Evolutionary conservation across 2,329 filamentous ascomycete genomes (phyloP).

Genomic region (Canariomyces notabilis): DNA sequence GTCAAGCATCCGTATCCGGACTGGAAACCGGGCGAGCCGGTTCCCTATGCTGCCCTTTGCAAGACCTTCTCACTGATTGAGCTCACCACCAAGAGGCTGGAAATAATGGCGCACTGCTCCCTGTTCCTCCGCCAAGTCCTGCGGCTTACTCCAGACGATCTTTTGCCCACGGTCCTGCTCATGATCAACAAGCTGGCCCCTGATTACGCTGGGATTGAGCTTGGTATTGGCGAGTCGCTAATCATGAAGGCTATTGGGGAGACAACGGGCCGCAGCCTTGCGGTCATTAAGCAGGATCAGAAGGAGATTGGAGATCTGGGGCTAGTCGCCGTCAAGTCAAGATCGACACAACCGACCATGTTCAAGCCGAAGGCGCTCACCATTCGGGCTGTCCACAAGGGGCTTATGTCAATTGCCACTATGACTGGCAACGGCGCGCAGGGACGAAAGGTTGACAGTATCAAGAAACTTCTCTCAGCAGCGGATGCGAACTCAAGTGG

Average conservation of each 20-base stretch:
- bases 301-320: conserved; percentile 95
- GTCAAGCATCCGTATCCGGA: conserved; percentile 85
- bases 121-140: conserved; percentile 92
- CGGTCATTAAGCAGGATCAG: conserved; percentile 91
- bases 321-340: conserved; percentile 89
- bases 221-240: conserved; percentile 96
- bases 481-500: conserved; percentile 68
- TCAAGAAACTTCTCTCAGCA: conserved; percentile 93
- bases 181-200: conserved; percentile 99
- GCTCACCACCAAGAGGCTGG: conserved; percentile 84
- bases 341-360: conserved; percentile 94
- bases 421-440: conserved; percentile 83
- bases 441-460: conserved; percentile 82
- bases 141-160: conserved; percentile 78
- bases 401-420: conserved; percentile 82
- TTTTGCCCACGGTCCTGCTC: conserved; percentile 81
- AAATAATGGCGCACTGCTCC: conserved; percentile 85
- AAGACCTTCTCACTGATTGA: conserved; percentile 93
- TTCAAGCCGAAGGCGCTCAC: conserved; percentile 94
- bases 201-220: conserved; percentile 91
- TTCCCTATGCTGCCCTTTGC: conserved; percentile 91
- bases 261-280: conserved; percentile 79
- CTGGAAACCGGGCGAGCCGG: conserved; percentile 83
- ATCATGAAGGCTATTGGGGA: conserved; percentile 99
- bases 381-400: conserved; percentile 78